Conservation (phyloP, 2,329 filamentous ascomycete species). For the Verticillium nubilum region DNA sequence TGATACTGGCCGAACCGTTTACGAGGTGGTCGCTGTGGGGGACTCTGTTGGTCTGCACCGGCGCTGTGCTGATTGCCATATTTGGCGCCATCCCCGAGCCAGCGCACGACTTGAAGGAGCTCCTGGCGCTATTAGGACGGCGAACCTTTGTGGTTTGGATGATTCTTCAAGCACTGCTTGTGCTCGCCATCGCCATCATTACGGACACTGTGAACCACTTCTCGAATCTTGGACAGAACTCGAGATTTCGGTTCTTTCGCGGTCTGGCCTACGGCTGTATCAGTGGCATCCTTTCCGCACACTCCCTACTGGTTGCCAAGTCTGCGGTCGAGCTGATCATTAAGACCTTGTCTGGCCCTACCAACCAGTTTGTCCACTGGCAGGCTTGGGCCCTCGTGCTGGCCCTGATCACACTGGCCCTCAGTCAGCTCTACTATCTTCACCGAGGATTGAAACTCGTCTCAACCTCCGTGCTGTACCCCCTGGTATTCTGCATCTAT, state of each 20-base stretch:
- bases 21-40: conserved; percentile 89
- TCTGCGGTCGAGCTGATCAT: conserved; percentile 94
- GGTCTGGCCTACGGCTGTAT: conserved; percentile 87
- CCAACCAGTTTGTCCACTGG: conserved; percentile 94
- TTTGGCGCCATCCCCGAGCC: conserved; percentile 94
- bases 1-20: conserved; percentile 90
- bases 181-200: conserved; percentile 60
- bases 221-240: conserved; percentile 50
- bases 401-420: conserved; percentile 71
- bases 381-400: conserved; percentile 90
- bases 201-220: conserved; percentile 51
- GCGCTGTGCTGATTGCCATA: conserved; percentile 85
- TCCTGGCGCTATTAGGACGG: conserved; percentile 69
- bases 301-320: conserved; percentile 89
- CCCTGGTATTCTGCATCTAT: conserved; percentile 96
- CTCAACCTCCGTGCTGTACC: conserved; percentile 92
- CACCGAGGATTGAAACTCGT: conserved; percentile 91
- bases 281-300: conserved; percentile 88
- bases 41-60: conserved; percentile 79
- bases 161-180: conserved; percentile 68
- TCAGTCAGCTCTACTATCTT: conserved; percentile 91
- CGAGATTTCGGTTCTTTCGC: conserved; percentile 67
- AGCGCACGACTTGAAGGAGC: conserved; percentile 78
- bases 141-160: conserved; percentile 85
- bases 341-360: conserved; percentile 72